Conservation (phyloP, 2,329 filamentous ascomycete species). For the Trichoderma sp. region DNA sequence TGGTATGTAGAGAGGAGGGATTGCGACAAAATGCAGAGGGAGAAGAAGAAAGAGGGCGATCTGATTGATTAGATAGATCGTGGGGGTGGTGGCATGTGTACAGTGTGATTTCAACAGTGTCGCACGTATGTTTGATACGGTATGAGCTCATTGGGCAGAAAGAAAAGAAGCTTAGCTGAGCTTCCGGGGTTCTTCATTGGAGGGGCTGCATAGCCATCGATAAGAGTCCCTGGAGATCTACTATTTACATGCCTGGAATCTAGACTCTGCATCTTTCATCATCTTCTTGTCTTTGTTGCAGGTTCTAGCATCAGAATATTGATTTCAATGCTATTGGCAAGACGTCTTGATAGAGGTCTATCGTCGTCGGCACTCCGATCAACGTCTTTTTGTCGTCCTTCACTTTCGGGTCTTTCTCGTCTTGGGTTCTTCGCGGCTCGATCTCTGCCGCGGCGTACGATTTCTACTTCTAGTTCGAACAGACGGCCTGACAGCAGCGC, state of each 20-base stretch:
- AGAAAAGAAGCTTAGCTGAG: constrained; percentile 9
- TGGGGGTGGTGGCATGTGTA: constrained; percentile 22
- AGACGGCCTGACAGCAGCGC: neutral
- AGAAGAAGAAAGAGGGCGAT: constrained; percentile 21
- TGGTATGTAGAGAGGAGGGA: too few relatives aligned
- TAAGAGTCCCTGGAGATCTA: neutral
- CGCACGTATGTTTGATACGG: constrained; percentile 24
- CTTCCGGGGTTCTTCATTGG: neutral
- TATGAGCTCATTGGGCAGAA: constrained; percentile 35
- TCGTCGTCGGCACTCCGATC: neutral
- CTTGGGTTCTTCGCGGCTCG: neutral
- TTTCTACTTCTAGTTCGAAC: neutral
- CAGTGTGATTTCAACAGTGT: neutral
- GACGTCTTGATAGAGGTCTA: neutral
- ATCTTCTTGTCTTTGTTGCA: neutral
- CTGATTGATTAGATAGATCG: constrained; percentile 41
- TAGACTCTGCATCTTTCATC: neutral
- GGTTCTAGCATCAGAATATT: neutral
- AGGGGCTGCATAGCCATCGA: neutral
- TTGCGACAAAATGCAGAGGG: neutral
- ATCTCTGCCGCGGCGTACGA: neutral
- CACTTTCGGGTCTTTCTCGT: neutral
- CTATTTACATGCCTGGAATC: neutral
- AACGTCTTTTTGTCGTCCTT: neutral
- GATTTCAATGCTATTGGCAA: constrained; percentile 23